Evolutionary conservation across 2,329 filamentous ascomycete genomes (phyloP).

Genomic region (Botrytis paeoniae): DNA sequence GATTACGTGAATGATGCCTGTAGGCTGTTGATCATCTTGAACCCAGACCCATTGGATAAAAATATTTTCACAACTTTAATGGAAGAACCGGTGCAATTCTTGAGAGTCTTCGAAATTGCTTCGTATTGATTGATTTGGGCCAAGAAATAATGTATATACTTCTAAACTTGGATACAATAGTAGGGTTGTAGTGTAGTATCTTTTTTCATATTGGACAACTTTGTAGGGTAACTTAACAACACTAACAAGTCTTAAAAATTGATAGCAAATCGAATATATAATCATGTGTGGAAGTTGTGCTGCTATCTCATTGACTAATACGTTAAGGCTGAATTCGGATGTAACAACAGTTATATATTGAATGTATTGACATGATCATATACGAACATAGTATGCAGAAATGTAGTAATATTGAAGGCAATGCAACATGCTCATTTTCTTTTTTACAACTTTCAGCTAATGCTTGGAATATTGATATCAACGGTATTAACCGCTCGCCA

Average conservation of each 20-base stretch:
- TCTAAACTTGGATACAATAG: background rate
- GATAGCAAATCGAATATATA: background rate
- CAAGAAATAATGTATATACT: background rate
- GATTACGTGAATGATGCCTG: background rate
- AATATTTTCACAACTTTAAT: background rate
- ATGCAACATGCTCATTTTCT: background rate
- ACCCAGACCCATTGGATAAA: background rate
- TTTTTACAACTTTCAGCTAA: background rate
- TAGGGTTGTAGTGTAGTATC: background rate
- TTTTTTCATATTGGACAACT: background rate
- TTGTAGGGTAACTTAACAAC: background rate
- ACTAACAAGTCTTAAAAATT: background rate
- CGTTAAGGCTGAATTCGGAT: background rate
- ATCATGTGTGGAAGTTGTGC: background rate
- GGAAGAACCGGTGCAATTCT: background rate
- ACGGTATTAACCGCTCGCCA: background rate
- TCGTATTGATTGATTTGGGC: background rate
- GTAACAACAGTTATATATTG: background rate
- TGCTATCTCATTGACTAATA: background rate
- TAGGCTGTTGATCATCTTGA: slow-evolving; percentile 1
- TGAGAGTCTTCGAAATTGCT: background rate
- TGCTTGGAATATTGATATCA: background rate
- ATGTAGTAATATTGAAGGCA: background rate
- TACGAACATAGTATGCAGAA: background rate
- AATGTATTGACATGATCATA: background rate